Base-by-base conservation (phyloP, 768 basidiomycete genomes). In the Tephrocybe sp. region DNA sequence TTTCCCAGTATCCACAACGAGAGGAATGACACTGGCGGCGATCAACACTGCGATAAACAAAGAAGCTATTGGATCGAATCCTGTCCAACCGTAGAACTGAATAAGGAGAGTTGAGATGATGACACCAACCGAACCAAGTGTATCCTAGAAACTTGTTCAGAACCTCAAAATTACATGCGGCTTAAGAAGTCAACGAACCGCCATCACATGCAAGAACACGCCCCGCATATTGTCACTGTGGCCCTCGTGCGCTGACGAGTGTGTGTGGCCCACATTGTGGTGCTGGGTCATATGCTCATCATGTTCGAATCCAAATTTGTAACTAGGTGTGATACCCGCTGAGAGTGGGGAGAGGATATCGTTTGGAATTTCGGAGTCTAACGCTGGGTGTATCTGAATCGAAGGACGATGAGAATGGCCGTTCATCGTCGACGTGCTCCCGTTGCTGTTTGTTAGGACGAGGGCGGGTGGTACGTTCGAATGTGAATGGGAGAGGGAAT, bases 211-310 rank as follows among this genome's bases (percentile, higher is more conserved):
- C 48, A 98, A 69, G 66, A 99, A 99, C 58, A 99, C 94, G 15
- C 97, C 97, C 27, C 94, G 88, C 97, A 99, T 99, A 65, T 99
- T 99, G 66, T 98, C 92, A 67, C 90, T 92, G 61, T 96, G 93
- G 0, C 90, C 87, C 66, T 93, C 88, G 57, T 86, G 87, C 9
- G 72, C 68, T 25, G 75, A 76, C 34, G 68, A 65, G 59, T 84
- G 82, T 12, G 63, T 58, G 47, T 73, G 73, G 22, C 61, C 64
- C 18, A 64, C 53, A 18, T 81, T 66, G 52, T 79, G 76, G 55
- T 75, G 71, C 36, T 71, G 66, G 19, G 68, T 69, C 45, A 71
- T 73, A 64, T 84, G 82, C n/a, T 72, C 66, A 53, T 83, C 75
- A 52, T 77, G 64, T n/a, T 67, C 70, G 48, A 77, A 74, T 21